phyloP scores from a whole-genome alignment of 1,284 basidiomycete genomes.

The Ceratobasidium sp. region DNA sequence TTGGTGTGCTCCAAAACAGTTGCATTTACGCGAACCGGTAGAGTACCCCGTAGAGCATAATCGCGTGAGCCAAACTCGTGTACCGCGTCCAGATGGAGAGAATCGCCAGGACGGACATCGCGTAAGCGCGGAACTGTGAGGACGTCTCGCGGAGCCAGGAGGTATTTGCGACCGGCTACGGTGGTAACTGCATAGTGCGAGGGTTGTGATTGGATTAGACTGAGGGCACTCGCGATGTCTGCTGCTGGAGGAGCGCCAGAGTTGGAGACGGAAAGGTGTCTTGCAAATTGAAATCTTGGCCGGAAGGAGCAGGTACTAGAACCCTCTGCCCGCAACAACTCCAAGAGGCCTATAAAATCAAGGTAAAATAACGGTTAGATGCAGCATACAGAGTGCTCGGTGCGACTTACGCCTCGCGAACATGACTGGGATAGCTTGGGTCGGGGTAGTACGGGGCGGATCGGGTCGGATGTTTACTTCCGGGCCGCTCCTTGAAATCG shows the following conservation, averaged over 20 bases:
- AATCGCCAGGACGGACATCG: slow-evolving; percentile 85
- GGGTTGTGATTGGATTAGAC: slow-evolving; percentile 81
- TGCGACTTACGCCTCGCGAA: slow-evolving; percentile 42
- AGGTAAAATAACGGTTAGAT: neutral
- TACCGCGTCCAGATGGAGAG: slow-evolving; percentile 86
- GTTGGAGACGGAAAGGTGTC: slow-evolving; percentile 42
- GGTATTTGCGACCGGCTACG: slow-evolving; percentile 89
- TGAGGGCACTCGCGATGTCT: slow-evolving; percentile 64
- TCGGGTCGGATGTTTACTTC: slow-evolving; percentile 56
- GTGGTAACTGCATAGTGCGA: slow-evolving; percentile 91
- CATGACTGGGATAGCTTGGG: slow-evolving; percentile 35
- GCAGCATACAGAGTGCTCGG: neutral
- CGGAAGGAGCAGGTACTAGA: slow-evolving; percentile 27
- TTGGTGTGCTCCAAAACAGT: slow-evolving; percentile 98
- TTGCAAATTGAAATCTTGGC: slow-evolving; percentile 22
- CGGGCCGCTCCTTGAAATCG: slow-evolving; percentile 55
- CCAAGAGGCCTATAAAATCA: slow-evolving; percentile 17
- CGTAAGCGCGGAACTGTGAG: slow-evolving; percentile 92
- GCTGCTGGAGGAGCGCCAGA: slow-evolving; percentile 20
- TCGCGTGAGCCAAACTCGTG: slow-evolving; percentile 96
- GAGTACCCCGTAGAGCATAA: slow-evolving; percentile 85
- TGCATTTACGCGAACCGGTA: slow-evolving; percentile 82
- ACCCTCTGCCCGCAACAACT: slow-evolving; percentile 29
- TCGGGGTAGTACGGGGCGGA: slow-evolving; percentile 50
- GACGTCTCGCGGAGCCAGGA: slow-evolving; percentile 89